Evolutionary conservation across 352 stramenopile genomes (phyloP).

Genomic region (Peronospora farinosa): DNA sequence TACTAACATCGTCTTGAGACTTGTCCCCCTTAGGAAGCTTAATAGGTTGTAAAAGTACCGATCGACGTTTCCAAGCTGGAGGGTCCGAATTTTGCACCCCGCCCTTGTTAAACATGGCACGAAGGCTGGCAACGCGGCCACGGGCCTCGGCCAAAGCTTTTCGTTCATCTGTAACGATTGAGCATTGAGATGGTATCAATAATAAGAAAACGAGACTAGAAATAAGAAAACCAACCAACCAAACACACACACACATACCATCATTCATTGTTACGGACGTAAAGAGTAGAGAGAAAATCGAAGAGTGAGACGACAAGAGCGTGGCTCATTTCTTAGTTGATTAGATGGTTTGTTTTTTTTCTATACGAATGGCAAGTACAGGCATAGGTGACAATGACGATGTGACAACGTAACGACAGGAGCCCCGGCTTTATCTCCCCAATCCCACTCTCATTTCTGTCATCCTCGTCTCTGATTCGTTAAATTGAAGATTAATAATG

Average conservation of each 20-base stretch:
- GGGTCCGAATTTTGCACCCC: conserved; percentile 18
- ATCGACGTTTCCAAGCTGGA: conserved; percentile 17
- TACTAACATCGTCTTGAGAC: conserved; percentile 25
- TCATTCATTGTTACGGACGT: background rate
- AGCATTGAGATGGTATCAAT: background rate
- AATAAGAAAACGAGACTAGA: background rate
- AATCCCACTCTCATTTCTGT: background rate
- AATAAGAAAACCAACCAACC: background rate
- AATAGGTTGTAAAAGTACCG: conserved; percentile 15
- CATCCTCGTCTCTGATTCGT: background rate
- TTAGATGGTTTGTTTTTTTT: background rate
- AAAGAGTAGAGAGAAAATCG: background rate
- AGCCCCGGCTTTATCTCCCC: too few relatives aligned
- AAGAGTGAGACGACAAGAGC: too few relatives aligned
- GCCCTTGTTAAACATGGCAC: conserved; percentile 66
- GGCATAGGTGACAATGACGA: background rate
- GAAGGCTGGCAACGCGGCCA: conserved; percentile 52
- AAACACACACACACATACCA: background rate
- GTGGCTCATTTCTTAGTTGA: background rate
- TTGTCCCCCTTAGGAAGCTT: conserved; percentile 3
- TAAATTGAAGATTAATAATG: background rate
- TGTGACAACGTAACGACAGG: background rate
- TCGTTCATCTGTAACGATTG: conserved; percentile 34
- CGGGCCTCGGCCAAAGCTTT: conserved; percentile 42
- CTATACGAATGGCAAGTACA: background rate